Evolutionary conservation across 2,329 filamentous ascomycete species (phyloP).

Genomic region (Phialocephala sp.): DNA sequence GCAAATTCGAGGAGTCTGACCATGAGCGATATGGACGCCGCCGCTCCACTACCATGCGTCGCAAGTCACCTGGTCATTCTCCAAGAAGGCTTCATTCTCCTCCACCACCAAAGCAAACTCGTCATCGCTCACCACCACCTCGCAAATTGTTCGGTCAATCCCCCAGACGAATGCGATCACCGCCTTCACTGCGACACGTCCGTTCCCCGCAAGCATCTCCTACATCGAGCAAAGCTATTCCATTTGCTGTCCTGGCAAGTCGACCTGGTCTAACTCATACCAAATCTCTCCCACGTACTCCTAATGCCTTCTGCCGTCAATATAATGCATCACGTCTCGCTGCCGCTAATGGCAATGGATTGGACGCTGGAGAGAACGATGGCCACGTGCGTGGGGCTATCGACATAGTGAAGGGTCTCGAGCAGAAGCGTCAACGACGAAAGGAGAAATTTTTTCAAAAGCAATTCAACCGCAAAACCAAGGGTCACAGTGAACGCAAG

Average conservation of each 20-base stretch:
- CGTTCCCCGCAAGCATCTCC: slow-evolving; percentile 56
- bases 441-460: slow-evolving; percentile 93
- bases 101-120: slow-evolving; percentile 44
- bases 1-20: slow-evolving; percentile 71
- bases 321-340: slow-evolving; percentile 50
- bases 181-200: slow-evolving; percentile 63
- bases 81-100: slow-evolving; percentile 67
- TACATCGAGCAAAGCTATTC: slow-evolving; percentile 48
- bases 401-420: slow-evolving; percentile 95
- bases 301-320: slow-evolving; percentile 68
- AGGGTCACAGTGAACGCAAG: slow-evolving; percentile 65
- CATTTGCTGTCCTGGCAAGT: slow-evolving; percentile 55
- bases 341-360: slow-evolving; percentile 47
- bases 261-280: slow-evolving; percentile 76
- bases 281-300: slow-evolving; percentile 83
- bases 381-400: slow-evolving; percentile 88
- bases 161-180: slow-evolving; percentile 60
- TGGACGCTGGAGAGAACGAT: slow-evolving; percentile 48
- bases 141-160: slow-evolving; percentile 40
- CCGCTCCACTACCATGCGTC: slow-evolving; percentile 53
- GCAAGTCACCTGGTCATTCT: slow-evolving; percentile 56
- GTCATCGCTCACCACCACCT: slow-evolving; percentile 45
- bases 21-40: slow-evolving; percentile 57
- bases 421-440: slow-evolving; percentile 90
- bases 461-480: slow-evolving; percentile 80